Evolutionary conservation across 176 grass and related monocot genomes (phyloP), one percentile per base, ranked within the genome.

Genomic region (Eleusine coracana): DNA sequence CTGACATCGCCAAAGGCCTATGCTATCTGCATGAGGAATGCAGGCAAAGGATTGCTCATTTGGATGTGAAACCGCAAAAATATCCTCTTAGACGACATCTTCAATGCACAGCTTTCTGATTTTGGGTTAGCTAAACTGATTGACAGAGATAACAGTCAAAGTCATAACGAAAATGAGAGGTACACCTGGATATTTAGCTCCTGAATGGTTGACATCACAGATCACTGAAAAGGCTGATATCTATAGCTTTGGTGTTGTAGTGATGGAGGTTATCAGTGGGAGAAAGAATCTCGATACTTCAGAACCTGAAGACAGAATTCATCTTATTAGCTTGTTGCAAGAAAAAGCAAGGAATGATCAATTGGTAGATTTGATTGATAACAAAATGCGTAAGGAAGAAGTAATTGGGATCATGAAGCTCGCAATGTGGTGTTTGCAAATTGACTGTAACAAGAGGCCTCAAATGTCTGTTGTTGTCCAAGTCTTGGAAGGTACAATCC

Each of bases 171-270:
- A 80, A 73, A 68, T 86, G 78, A 66, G 88, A 72, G 83, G 86
- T 17, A 92, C 86, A 55, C 79, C 74, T 42, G 90, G 90, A 1
- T 89, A 92, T 79, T 61, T 89, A 41, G 87, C 87, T 37, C 87
- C 90, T 6, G 90, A 92, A 66, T 87, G 87, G 87, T 70, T 87
- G 42, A 85, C 81, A 37, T 89, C 81, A 0, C 44, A 81, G 2
- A 92, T 92, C 16, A 92, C 85, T 1, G 91, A 93, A 20, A 90
- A 93, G 20, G 88, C 80, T 0, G 88, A 93, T 49, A 29, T 90
- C 0, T 49, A 52, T 18, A 10, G 38, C 25, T 3, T 42, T 78
- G 91, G 91, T 2, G 55, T 93, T 1, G 82, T 93, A 21, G 69
- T 90, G 3, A 78, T 93, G 44, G 88, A 93, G 86, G 72, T 93